Evolutionary conservation across 371 early-diverging fungal species (phyloP).

Genomic region (Chytridium lagenaria): DNA sequence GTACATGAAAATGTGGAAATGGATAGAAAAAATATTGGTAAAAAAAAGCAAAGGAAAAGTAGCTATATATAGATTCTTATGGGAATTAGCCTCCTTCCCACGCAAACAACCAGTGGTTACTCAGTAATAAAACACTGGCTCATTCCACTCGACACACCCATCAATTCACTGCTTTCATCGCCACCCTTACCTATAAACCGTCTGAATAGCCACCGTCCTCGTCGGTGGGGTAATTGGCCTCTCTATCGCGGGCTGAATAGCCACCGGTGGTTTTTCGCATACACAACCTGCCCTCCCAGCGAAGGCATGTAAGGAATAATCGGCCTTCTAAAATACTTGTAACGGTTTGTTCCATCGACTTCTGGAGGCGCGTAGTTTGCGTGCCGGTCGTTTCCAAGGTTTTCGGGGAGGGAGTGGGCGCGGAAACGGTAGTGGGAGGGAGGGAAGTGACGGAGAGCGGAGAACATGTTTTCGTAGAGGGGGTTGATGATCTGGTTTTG

Average conservation of each 20-base stretch:
- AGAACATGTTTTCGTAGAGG: slow-evolving; percentile 61
- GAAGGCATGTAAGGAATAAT: slow-evolving; percentile 59
- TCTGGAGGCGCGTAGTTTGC: slow-evolving; percentile 33
- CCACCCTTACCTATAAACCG: slow-evolving; percentile 51
- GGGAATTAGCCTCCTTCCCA: too few relatives aligned
- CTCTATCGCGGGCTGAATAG: slow-evolving; percentile 25
- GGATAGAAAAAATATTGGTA: too few relatives aligned
- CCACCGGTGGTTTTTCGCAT: slow-evolving; percentile 39
- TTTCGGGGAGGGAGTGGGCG: slow-evolving; percentile 40
- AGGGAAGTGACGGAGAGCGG: slow-evolving; percentile 55
- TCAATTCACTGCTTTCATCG: too few relatives aligned
- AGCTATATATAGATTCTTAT: too few relatives aligned
- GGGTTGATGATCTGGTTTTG: slow-evolving; percentile 54
- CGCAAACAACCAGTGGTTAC: too few relatives aligned
- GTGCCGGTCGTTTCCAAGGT: slow-evolving; percentile 53
- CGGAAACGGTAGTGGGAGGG: slow-evolving; percentile 44
- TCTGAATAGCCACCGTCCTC: slow-evolving; percentile 56
- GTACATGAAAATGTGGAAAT: neutral
- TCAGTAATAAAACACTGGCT: too few relatives aligned
- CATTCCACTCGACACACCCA: too few relatives aligned
- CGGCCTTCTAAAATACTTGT: slow-evolving; percentile 61
- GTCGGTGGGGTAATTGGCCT: slow-evolving; percentile 40
- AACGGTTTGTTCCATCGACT: slow-evolving; percentile 57
- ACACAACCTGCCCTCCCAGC: slow-evolving; percentile 55
- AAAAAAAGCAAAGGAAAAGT: too few relatives aligned